A percentile compares a stretch with the other conserved stretches of the same genome.
Conservation (phyloP, 1,284 basidiomycete genomes). For the Pulchroboletus neoregius region DNA sequence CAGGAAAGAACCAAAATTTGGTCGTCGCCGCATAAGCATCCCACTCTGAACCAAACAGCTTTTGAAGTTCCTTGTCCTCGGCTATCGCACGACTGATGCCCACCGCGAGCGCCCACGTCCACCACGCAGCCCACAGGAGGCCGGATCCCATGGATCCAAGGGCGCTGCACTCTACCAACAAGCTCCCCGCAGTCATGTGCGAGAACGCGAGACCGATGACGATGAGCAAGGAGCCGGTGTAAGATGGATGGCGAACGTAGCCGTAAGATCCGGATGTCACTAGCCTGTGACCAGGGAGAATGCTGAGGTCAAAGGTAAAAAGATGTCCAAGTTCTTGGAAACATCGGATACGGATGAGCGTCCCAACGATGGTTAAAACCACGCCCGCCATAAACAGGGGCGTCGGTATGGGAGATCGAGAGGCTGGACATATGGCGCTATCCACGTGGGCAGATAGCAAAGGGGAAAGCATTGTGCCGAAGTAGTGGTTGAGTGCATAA, state of each 20-base stretch:
- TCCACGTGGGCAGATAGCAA: slow-evolving; percentile 26
- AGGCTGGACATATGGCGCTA: slow-evolving; percentile 33
- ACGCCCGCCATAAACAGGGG: slow-evolving; percentile 50
- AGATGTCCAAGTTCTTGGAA: slow-evolving; percentile 45
- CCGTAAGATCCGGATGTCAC: slow-evolving; percentile 52
- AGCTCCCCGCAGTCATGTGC: slow-evolving; percentile 51
- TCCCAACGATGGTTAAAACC: slow-evolving; percentile 44
- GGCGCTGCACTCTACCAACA: slow-evolving; percentile 49
- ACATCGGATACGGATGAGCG: slow-evolving; percentile 38
- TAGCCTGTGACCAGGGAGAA: slow-evolving; percentile 52
- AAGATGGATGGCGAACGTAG: slow-evolving; percentile 53
- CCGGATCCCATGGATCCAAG: slow-evolving; percentile 30
- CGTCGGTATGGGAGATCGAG: slow-evolving; percentile 37
- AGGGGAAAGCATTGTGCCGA: slow-evolving; percentile 29
- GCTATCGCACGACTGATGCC: slow-evolving; percentile 47
- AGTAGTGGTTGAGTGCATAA: slow-evolving; percentile 39
- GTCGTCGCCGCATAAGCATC: slow-evolving; percentile 47
- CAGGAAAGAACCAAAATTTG: slow-evolving; percentile 55
- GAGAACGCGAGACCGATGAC: slow-evolving; percentile 49
- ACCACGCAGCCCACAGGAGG: slow-evolving; percentile 48
- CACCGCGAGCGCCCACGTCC: slow-evolving; percentile 49
- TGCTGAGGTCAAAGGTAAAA: slow-evolving; percentile 62
- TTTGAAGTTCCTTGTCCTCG: slow-evolving; percentile 51
- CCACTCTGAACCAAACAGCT: slow-evolving; percentile 50
- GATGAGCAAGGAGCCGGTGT: slow-evolving; percentile 48